Evolutionary conservation across 2,329 filamentous ascomycete species (phyloP), one percentile per base, ranked within the genome.

Genomic region (Colletotrichum zoysiae): DNA sequence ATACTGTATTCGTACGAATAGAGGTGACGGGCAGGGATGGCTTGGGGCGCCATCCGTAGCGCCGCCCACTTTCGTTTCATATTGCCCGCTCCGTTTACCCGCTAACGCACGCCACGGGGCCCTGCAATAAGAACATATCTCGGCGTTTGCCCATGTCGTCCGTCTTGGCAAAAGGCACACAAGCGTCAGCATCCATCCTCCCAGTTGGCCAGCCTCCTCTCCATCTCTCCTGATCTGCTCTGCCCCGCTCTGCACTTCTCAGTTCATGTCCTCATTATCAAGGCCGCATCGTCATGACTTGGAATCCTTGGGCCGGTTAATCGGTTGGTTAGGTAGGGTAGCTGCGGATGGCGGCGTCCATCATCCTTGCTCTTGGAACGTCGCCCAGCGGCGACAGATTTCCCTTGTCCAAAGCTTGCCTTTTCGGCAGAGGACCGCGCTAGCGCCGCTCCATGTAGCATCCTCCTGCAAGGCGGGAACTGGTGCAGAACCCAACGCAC

Each of bases 41-140:
- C 20, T 48, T 48, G 42, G 26, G 42, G 35, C 33, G 42, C 42
- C 26, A 42, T 55, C 20, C 18, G 61, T 64, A 61, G 61, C 61
- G 61, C 70, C 60, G 59, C 66, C 62, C 67, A 58, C 70, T 26
- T 70, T 57, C 50, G 70, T 73, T 73, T 73, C 70, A 73, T 70
- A 12, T 70, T 70, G 38, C 57, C 60, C 38, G 70, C 67, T 23
- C 61, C 70, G 67, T 61, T 73, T 70, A 30, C 61, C 61, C 60
- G 38, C 70, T 70, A 73, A 57, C 48, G 70, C 67, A 73, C 59
- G 70, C 70, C 70, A 73, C 70, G 40, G 35, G 65, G 51, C 65
- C 70, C 70, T 73, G 70, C 70, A 73, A 73, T 73, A 65, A 23
- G 44, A 61, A 48, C 6, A n/a, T 38, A 44, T 35, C 12, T 38